phyloP scores from a whole-genome alignment of 768 basidiomycete genomes.

The Amanita phalloides region DNA sequence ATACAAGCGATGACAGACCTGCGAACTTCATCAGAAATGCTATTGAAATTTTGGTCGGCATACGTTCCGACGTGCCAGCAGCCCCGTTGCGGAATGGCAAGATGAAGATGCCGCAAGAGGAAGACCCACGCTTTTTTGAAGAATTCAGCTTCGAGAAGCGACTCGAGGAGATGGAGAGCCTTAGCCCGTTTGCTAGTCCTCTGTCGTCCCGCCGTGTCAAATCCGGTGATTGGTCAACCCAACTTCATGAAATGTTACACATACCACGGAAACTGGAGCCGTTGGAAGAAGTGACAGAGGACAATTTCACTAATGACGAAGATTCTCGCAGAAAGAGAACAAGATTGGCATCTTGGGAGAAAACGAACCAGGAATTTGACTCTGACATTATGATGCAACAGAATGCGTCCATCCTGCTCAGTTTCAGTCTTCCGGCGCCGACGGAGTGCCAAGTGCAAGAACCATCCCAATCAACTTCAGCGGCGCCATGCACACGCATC shows the following conservation, averaged over 20 bases:
- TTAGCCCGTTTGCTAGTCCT: conserved; percentile 1
- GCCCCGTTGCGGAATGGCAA: conserved; percentile 18
- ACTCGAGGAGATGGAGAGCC: not conserved
- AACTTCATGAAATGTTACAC: not conserved
- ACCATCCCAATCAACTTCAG: not conserved
- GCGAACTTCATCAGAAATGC: conserved; percentile 36
- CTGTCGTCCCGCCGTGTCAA: not conserved
- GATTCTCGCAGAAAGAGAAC: not conserved
- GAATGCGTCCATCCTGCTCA: not conserved
- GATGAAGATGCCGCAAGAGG: conserved; percentile 5
- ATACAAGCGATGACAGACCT: conserved; percentile 24
- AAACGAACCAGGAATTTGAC: not conserved
- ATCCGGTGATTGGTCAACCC: not conserved
- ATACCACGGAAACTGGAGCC: conserved; percentile 1
- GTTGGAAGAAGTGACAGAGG: conserved; percentile 2
- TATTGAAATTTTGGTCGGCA: conserved; percentile 54
- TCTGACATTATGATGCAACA: not conserved
- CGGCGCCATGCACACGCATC: not conserved
- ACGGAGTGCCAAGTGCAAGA: not conserved
- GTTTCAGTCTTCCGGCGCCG: not conserved
- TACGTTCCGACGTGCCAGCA: conserved; percentile 27
- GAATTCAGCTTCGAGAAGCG: conserved; percentile 6
- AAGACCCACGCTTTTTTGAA: not conserved
- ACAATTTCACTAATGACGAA: not conserved
- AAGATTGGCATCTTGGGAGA: not conserved